These are phyloP conservation scores for Caryocar brasiliense DNA, from an alignment of 441 rosid species.

Conservation along the genomic window DNA sequence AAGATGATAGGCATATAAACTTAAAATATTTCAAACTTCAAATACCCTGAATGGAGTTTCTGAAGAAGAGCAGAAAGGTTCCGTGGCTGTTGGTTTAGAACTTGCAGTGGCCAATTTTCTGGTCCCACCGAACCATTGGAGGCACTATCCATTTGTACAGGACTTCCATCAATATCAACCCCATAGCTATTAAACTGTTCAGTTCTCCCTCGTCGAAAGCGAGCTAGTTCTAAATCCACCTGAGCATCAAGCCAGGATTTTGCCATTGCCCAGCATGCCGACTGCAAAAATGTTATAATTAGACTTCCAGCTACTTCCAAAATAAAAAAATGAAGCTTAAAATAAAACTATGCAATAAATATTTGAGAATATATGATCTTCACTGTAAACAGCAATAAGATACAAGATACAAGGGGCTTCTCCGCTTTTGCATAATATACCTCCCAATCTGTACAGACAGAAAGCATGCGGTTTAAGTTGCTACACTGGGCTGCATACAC, in stretches of 20 bases:
- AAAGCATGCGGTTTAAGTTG: constrained; percentile 80
- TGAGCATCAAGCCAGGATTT: constrained; percentile 98
- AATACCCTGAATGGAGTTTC: constrained; percentile 91
- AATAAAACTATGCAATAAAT: too few species aligned
- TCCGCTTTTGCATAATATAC: constrained; percentile 24
- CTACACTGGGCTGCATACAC: constrained; percentile 86
- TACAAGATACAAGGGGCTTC: not conserved
- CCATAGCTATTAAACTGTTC: constrained; percentile 55
- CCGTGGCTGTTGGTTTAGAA: constrained; percentile 86
- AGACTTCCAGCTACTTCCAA: constrained; percentile 1
- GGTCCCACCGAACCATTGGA: constrained; percentile 46
- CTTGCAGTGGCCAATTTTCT: constrained; percentile 87
- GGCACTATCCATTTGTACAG: constrained; percentile 39
- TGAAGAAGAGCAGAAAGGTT: constrained; percentile 84
- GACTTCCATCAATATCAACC: constrained; percentile 51
- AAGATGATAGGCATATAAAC: not conserved
- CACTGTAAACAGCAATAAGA: too few species aligned
- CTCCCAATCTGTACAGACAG: constrained; percentile 96
- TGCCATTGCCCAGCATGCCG: constrained; percentile 99
- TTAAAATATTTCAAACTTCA: not conserved
- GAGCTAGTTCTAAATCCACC: constrained; percentile 80
- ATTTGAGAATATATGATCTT: too few species aligned
- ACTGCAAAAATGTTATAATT: constrained; percentile 36
- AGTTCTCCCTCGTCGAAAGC: constrained; percentile 54
- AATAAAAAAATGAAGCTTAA: not conserved